Conservation (phyloP, 2,329 filamentous ascomycete genomes). For the Penicillium decumbens region DNA sequence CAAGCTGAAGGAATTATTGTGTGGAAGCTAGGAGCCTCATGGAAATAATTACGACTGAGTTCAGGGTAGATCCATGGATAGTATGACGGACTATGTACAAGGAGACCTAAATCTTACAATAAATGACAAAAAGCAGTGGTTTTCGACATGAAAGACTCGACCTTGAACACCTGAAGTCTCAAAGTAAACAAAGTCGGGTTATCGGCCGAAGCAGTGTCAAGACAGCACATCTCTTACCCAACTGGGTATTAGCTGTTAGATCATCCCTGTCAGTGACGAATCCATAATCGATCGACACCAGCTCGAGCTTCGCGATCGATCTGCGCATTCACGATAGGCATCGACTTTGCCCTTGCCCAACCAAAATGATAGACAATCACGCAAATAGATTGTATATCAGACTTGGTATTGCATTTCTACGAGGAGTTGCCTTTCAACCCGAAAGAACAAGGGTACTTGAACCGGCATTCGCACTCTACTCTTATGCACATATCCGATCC, state of each 20-base stretch:
- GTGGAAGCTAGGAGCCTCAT: background rate
- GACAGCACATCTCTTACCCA: slow-evolving; percentile 6
- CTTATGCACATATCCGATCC: slow-evolving; percentile 9
- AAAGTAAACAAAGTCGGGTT: background rate
- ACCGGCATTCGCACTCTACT: slow-evolving; percentile 2
- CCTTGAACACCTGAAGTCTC: background rate
- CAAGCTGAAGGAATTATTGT: background rate
- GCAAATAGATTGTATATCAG: background rate
- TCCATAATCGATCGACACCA: slow-evolving; percentile 12
- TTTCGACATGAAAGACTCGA: background rate
- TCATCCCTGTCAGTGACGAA: slow-evolving; percentile 22
- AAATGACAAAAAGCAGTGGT: background rate
- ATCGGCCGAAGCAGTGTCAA: background rate
- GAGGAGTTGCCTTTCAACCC: background rate
- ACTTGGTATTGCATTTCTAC: background rate
- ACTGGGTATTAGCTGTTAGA: slow-evolving; percentile 3
- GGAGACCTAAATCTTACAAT: background rate
- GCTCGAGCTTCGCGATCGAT: too few species aligned
- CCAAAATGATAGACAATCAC: background rate
- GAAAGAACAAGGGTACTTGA: background rate
- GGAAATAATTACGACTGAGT: background rate
- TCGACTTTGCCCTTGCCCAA: slow-evolving; percentile 1
- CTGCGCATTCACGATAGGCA: slow-evolving; percentile 6
- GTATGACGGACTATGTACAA: background rate
- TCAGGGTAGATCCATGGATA: background rate